Percentiles rank a stretch among this genome's conserved stretches.
Evolutionary conservation across 306 rosid species (phyloP).

Genomic region (Crotalaria pallida): DNA sequence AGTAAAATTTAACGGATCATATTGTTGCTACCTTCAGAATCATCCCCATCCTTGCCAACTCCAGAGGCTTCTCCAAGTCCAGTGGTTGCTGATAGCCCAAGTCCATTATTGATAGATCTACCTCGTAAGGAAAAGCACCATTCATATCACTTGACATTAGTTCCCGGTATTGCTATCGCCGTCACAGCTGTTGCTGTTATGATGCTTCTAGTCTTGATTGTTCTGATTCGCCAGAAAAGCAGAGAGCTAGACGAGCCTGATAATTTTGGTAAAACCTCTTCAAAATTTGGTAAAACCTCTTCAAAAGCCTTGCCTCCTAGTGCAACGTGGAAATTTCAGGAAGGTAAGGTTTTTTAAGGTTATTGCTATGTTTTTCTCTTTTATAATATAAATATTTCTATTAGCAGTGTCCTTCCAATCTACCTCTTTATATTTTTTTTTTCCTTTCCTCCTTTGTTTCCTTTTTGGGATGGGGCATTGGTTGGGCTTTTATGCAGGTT

Average conservation of each 20-base stretch:
- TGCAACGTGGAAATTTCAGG: slow-evolving; percentile 68
- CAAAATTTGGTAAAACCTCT: slow-evolving; percentile 36
- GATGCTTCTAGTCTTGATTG: slow-evolving; percentile 64
- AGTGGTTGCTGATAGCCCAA: slow-evolving; percentile 64
- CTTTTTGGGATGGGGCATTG: slow-evolving; percentile 8
- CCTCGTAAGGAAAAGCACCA: slow-evolving; percentile 45
- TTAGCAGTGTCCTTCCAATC: slow-evolving; percentile 1
- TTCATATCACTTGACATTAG: slow-evolving; percentile 65
- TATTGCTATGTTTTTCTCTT: neutral
- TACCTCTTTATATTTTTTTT: neutral
- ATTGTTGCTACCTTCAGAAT: slow-evolving; percentile 49
- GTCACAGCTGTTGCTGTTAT: slow-evolving; percentile 66
- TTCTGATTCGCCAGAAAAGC: slow-evolving; percentile 75
- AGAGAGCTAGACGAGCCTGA: slow-evolving; percentile 67
- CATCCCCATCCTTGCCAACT: slow-evolving; percentile 46
- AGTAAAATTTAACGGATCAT: slow-evolving; percentile 9
- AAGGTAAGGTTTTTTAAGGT: slow-evolving; percentile 61
- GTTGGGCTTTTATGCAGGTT: slow-evolving; percentile 46
- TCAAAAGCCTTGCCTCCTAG: slow-evolving; percentile 54
- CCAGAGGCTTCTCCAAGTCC: slow-evolving; percentile 79
- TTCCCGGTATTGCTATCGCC: slow-evolving; percentile 70
- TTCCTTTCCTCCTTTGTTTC: neutral
- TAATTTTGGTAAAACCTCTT: slow-evolving; percentile 36
- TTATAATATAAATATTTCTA: slow-evolving; percentile 4
- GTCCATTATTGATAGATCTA: slow-evolving; percentile 43